Base-by-base conservation (phyloP, 495 filamentous ascomycete genomes). In the Penicillium silybi region DNA sequence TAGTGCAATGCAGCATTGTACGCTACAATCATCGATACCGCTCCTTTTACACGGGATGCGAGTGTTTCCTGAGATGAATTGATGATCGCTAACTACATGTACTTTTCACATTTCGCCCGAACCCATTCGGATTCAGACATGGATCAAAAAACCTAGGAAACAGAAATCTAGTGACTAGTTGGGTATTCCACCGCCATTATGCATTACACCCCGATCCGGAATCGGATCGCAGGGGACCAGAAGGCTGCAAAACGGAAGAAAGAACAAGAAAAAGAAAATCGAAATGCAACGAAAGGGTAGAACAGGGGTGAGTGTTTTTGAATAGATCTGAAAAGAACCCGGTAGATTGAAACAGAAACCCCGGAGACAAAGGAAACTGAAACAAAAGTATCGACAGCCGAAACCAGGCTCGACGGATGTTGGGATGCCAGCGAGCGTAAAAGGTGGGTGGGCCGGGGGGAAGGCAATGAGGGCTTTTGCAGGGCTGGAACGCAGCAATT, bases 401-500 rank as follows among this genome's bases (percentile, higher is more conserved):
- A 32, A 3, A 10, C 10, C 8, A 11, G 10, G 10, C 29, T 32
- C 29, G 29, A 13, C 29, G 29, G 38, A n/a, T 8, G 13, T 23
- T 15, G 27, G 25, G 38, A 54, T 44, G 51, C 32, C 51, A 58
- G 44, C 27, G 56, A 58, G 46, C 44, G 56, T 58, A 42, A 20
- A 16, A n/a, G 15, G 46, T 38, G 26, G 20, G 19, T 29, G 37
- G 13, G 18, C 29, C n/a, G 49, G 13, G 13, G 48, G 13, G 48
- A 25, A 53, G 54, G 45, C 44, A 44, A 49, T 41, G 26, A 19
- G 39, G 17, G 50, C 41, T 59, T 59, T 57, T 57, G 50, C 50
- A 61, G 47, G 49, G 60, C 56, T 65, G 53, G 26, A 59, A 58
- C 53, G 62, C 53, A 62, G 41, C 19, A 48, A 62, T 58, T 54